These are phyloP conservation scores for Colletotrichum sublineola DNA, from an alignment of 2,329 filamentous ascomycete species.

Conservation along the genomic window DNA sequence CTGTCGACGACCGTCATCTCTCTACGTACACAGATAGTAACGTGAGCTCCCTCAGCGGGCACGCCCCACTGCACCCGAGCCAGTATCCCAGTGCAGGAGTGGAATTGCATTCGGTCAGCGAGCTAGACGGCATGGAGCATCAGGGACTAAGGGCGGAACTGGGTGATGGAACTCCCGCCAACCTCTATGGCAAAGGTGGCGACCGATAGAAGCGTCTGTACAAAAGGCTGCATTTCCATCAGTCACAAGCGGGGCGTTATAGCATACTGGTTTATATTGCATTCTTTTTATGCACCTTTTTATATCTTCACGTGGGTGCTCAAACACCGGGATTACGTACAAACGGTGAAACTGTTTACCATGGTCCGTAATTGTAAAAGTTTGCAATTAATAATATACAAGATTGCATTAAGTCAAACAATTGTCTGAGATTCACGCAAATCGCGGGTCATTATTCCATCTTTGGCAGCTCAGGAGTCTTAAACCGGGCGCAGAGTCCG, in stretches of 20 bases:
- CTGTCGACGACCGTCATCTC: constrained; percentile 20
- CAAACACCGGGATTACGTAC: not conserved
- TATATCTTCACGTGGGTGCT: not conserved
- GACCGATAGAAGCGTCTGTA: not conserved
- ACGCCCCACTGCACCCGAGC: not conserved
- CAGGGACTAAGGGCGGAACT: constrained; percentile 20
- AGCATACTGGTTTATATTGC: not conserved
- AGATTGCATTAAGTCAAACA: not conserved
- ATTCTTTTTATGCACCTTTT: not conserved
- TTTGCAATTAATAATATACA: not conserved
- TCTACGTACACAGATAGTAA: constrained; percentile 28
- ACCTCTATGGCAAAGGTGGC: not conserved
- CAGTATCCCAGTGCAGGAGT: not conserved
- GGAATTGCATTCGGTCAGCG: constrained; percentile 34
- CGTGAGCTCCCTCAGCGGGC: constrained; percentile 28
- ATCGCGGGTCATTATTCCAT: not conserved
- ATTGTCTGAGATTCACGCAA: accelerated
- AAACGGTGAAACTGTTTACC: not conserved
- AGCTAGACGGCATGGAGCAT: constrained; percentile 23
- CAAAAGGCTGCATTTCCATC: not conserved
- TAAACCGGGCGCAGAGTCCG: too few relatives aligned
- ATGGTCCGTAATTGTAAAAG: not conserved
- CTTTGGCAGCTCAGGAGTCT: not conserved
- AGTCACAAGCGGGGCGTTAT: constrained; percentile 2
- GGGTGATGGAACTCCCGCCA: constrained; percentile 15